Evolutionary conservation across 176 grass and related monocot species (phyloP).

Genomic region (Miscanthus lutarioriparius): DNA sequence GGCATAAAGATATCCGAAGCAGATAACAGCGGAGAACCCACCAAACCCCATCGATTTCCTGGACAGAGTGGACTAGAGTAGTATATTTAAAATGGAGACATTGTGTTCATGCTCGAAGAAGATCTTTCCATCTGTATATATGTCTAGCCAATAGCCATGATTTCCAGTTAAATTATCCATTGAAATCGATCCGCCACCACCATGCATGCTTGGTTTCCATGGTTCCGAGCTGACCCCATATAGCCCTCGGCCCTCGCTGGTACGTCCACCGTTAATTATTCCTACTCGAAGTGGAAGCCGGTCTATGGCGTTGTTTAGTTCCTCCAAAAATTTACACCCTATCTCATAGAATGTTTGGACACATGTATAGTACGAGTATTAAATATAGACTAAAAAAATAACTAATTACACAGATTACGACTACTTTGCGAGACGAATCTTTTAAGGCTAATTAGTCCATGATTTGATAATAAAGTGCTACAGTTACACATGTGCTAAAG

Average conservation of each 20-base stretch:
- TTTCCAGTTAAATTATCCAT: neutral
- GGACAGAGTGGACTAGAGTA: neutral
- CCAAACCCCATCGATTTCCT: neutral
- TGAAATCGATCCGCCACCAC: neutral
- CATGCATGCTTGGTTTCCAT: constrained; percentile 7
- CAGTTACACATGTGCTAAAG: too few species aligned
- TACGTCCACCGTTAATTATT: neutral
- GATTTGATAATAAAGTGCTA: too few species aligned
- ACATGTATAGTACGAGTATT: too few species aligned
- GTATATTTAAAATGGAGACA: neutral
- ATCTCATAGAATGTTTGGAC: too few species aligned
- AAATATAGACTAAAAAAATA: too few species aligned
- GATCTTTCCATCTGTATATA: neutral
- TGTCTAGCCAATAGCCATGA: neutral
- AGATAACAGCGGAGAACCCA: constrained; percentile 16
- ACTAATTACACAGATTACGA: too few species aligned
- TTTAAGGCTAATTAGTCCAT: too few species aligned
- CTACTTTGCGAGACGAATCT: too few species aligned
- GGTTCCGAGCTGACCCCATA: neutral
- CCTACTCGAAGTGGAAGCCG: constrained; percentile 1
- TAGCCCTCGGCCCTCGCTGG: neutral
- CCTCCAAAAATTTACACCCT: too few species aligned
- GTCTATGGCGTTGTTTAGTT: neutral
- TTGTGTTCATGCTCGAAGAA: neutral
- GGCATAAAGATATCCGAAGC: neutral